Conservation (phyloP, 164 flowering plant genomes). For the Taxillus chinensis region DNA sequence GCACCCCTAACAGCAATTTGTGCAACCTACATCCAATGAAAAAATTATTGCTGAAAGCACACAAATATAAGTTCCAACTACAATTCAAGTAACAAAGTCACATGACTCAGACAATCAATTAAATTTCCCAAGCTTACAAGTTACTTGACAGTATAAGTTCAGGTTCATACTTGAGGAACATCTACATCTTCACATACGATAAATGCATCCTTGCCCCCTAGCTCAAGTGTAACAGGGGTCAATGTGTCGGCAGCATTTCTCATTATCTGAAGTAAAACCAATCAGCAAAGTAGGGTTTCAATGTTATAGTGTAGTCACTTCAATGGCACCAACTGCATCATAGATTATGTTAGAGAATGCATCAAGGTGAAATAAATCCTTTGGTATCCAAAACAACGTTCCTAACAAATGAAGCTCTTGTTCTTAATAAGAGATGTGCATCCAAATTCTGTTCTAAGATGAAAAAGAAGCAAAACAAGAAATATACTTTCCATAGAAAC, state of each 20-base stretch:
- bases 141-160: conserved; percentile 3
- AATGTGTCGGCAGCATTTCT: conserved; percentile 69
- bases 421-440: too few species aligned
- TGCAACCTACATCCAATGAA: conserved; percentile 51
- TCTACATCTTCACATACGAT: conserved; percentile 96
- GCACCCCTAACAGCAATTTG: conserved; percentile 90
- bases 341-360: too few species aligned
- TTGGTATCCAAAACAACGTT: too few species aligned
- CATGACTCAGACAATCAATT: conserved; percentile 7
- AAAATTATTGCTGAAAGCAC: conserved; percentile 2
- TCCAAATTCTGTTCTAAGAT: too few species aligned
- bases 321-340: too few species aligned
- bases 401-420: too few species aligned
- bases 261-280: conserved; percentile 67
- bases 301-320: too few species aligned
- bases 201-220: conserved; percentile 98
- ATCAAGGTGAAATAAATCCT: too few species aligned
- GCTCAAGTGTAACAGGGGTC: conserved; percentile 92
- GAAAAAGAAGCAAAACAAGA: too few species aligned
- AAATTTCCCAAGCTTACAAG: conserved; percentile 3
- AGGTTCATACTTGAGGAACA: conserved; percentile 65
- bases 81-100: conserved; percentile 1
- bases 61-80: background rate
- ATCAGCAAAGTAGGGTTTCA: background rate
- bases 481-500: too few species aligned